Percentiles rank a stretch among this genome's conserved stretches.
Conservation (phyloP, 352 stramenopile species). For the Elongisporangium senticosum region DNA sequence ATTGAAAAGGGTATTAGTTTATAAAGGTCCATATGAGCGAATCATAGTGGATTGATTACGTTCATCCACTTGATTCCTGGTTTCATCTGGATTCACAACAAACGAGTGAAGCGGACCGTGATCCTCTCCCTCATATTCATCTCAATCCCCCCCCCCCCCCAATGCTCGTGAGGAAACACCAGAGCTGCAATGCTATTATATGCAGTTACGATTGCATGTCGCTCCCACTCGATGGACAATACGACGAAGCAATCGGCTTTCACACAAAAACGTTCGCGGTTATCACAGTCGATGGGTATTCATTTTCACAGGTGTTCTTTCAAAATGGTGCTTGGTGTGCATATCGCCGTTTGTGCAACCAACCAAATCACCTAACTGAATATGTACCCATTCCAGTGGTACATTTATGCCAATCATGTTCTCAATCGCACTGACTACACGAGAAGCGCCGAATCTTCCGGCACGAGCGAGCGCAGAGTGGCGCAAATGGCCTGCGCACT, state of each 20-base stretch:
- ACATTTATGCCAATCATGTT: not conserved
- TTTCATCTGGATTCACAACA: not conserved
- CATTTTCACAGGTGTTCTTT: not conserved
- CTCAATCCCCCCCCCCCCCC: not conserved
- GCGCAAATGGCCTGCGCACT: slow-evolving; percentile 41
- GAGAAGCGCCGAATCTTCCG: not conserved
- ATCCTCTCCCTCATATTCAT: not conserved
- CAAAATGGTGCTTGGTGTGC: not conserved
- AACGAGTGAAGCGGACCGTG: no score
- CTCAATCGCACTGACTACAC: not conserved
- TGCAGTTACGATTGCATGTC: not conserved
- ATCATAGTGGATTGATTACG: not conserved
- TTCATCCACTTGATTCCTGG: not conserved
- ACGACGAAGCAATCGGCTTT: not conserved
- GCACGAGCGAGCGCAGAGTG: slow-evolving; percentile 14
- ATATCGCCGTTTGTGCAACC: not conserved
- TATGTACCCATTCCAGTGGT: not conserved
- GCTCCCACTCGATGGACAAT: not conserved
- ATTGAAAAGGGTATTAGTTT: not conserved
- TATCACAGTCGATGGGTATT: not conserved
- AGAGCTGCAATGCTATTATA: not conserved
- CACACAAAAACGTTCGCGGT: not conserved
- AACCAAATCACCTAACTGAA: not conserved
- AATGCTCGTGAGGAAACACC: not conserved
- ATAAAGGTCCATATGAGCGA: not conserved